Evolutionary conservation across 2,329 filamentous ascomycete species (phyloP).

Genomic region (Diplodia sapinea): DNA sequence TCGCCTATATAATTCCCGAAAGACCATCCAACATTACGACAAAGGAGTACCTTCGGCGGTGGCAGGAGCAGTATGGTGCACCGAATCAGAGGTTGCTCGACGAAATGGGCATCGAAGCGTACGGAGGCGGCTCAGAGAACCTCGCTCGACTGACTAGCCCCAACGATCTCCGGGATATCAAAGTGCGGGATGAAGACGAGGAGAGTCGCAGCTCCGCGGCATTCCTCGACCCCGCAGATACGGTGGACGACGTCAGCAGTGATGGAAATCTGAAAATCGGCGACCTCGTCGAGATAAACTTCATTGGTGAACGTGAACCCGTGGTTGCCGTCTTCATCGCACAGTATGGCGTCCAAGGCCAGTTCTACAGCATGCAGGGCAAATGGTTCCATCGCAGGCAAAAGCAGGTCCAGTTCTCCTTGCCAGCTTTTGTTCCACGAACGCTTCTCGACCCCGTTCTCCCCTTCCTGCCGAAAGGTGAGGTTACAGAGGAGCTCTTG

Average conservation of each 20-base stretch:
- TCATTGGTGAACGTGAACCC: conserved; percentile 41
- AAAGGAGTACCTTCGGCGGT: conserved; percentile 44
- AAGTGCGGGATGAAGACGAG: background rate
- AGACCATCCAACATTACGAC: conserved; percentile 32
- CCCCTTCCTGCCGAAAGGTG: conserved; percentile 57
- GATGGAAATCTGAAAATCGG: conserved; percentile 49
- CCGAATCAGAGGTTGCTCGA: conserved; percentile 41
- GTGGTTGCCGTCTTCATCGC: conserved; percentile 58
- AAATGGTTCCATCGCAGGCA: conserved; percentile 52
- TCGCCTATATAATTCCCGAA: background rate
- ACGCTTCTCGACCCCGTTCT: conserved; percentile 55
- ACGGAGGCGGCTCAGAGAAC: conserved; percentile 33
- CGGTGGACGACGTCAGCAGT: conserved; percentile 35
- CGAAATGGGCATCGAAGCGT: conserved; percentile 38
- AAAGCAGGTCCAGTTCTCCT: conserved; percentile 53
- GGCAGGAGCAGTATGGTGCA: conserved; percentile 52
- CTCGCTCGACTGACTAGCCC: conserved; percentile 10
- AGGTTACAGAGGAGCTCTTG: conserved; percentile 42
- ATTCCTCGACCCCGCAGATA: conserved; percentile 37
- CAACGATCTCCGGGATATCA: conserved; percentile 4
- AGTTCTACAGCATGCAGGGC: conserved; percentile 59
- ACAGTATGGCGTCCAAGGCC: conserved; percentile 47
- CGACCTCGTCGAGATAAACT: conserved; percentile 56
- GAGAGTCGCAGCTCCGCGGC: background rate
- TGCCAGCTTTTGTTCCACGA: conserved; percentile 56